phyloP scores from a whole-genome alignment of 306 rosid species.

The Vigna hirtella region DNA sequence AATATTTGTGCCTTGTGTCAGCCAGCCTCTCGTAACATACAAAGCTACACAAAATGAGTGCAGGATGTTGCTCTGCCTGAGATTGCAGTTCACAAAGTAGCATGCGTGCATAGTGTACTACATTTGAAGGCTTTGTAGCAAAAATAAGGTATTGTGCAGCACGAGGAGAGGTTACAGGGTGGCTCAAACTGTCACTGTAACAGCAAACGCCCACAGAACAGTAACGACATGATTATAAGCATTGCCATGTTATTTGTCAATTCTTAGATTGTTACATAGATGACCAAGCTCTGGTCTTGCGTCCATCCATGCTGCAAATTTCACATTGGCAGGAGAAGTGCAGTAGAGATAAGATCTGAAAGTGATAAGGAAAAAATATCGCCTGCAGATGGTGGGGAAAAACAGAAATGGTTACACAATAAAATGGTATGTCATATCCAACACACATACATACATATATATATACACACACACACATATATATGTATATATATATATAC shows the following conservation, averaged over 20 bases:
- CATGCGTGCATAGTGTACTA: neutral
- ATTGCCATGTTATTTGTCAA: constrained; percentile 60
- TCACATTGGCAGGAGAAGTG: constrained; percentile 52
- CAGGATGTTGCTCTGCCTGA: constrained; percentile 30
- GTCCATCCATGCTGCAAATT: constrained; percentile 76
- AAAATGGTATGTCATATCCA: neutral
- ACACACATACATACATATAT: neutral
- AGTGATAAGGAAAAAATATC: constrained; percentile 76
- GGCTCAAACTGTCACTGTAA: constrained; percentile 16
- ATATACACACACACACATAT: no score
- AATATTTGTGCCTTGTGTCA: constrained; percentile 6
- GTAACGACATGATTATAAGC: constrained; percentile 26
- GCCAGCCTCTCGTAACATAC: constrained; percentile 29
- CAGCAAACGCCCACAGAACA: constrained; percentile 46
- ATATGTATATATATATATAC: no score
- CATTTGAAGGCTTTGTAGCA: constrained; percentile 1
- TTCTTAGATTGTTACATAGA: constrained; percentile 77
- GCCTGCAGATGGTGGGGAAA: constrained; percentile 57
- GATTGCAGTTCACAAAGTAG: neutral
- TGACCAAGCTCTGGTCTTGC: constrained; percentile 91
- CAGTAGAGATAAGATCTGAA: constrained; percentile 81
- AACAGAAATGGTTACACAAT: constrained; percentile 27
- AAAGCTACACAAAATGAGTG: neutral
- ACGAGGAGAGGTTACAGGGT: neutral
- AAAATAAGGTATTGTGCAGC: neutral